Percentiles rank a stretch among this genome's conserved stretches.
Conservation (phyloP, 2,329 filamentous ascomycete genomes). For the Grosmannia clavigera region DNA sequence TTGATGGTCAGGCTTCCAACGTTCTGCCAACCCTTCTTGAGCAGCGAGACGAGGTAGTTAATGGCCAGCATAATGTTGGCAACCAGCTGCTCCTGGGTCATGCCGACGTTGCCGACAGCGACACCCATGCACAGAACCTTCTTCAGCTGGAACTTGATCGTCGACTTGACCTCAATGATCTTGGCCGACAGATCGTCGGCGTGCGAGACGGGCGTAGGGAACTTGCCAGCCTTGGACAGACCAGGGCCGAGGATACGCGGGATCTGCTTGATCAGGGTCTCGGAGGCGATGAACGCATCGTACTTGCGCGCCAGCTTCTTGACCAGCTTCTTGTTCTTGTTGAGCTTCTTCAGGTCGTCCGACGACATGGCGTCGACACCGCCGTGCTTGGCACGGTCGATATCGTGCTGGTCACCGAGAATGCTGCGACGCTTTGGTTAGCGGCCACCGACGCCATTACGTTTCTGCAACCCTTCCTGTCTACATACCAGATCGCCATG, state of each 20-base stretch:
- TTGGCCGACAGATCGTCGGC: conserved; percentile 83
- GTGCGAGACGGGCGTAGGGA: conserved; percentile 98
- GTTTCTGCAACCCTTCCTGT: not conserved
- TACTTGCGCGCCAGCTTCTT: conserved; percentile 99
- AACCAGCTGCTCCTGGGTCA: conserved; percentile 91
- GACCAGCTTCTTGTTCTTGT: conserved; percentile 99
- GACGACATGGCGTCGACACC: conserved; percentile 96
- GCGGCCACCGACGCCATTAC: not conserved
- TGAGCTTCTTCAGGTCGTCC: conserved; percentile 99
- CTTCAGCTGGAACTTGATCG: conserved; percentile 99
- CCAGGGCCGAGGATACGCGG: conserved; percentile 97
- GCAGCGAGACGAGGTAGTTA: conserved; percentile 98
- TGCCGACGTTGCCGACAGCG: conserved; percentile 95
- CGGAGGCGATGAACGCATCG: conserved; percentile 97
- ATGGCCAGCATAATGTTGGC: conserved; percentile 99
- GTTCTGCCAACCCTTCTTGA: conserved; percentile 99
- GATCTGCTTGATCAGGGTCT: conserved; percentile 98
- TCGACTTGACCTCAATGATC: conserved; percentile 99
- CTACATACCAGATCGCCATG: conserved; percentile 14
- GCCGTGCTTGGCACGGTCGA: conserved; percentile 99
- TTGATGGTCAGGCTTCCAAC: conserved; percentile 99
- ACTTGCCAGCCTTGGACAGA: conserved; percentile 99
- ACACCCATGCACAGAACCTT: conserved; percentile 99
- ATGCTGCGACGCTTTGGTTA: conserved; percentile 29
- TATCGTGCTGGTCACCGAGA: conserved; percentile 77